phyloP scores from a whole-genome alignment of 2,329 filamentous ascomycete species.

The Penicillium sp. region DNA sequence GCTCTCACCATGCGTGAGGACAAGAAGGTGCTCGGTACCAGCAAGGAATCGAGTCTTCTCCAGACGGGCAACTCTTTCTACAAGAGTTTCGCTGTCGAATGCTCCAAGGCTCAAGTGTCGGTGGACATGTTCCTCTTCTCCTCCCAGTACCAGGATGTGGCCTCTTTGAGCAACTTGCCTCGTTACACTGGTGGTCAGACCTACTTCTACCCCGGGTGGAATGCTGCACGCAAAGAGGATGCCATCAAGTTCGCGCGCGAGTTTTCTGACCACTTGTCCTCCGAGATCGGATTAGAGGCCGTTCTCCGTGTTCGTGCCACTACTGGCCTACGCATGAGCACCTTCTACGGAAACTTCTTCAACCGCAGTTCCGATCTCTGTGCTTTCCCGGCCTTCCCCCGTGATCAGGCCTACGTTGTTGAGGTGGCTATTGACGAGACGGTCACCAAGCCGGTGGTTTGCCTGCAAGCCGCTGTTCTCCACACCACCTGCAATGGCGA shows the following conservation, averaged over 20 bases:
- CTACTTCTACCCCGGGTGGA: constrained; percentile 87
- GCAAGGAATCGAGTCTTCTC: constrained; percentile 81
- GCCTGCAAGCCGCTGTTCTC: constrained; percentile 88
- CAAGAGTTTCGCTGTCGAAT: constrained; percentile 98
- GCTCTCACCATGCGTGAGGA: constrained; percentile 93
- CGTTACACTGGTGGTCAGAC: constrained; percentile 57
- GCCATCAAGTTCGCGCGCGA: constrained; percentile 97
- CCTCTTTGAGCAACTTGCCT: constrained; percentile 90
- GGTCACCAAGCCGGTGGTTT: constrained; percentile 85
- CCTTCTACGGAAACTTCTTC: constrained; percentile 99
- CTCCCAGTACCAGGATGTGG: constrained; percentile 95
- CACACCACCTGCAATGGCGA: constrained; percentile 98
- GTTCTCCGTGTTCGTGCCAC: constrained; percentile 94
- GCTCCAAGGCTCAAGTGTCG: constrained; percentile 97
- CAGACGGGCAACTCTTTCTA: constrained; percentile 96
- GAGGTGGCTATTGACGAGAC: constrained; percentile 98
- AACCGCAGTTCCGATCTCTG: constrained; percentile 96
- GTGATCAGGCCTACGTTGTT: constrained; percentile 95
- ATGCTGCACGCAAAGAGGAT: constrained; percentile 87
- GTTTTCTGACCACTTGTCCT: constrained; percentile 94
- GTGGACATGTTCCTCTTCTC: constrained; percentile 98
- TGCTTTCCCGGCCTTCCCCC: constrained; percentile 95
- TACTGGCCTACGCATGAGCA: constrained; percentile 91
- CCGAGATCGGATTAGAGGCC: constrained; percentile 93
- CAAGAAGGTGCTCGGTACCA: constrained; percentile 91